These are phyloP conservation scores for Corylus avellana DNA, from an alignment of 306 rosid species.

Conservation along the genomic window DNA sequence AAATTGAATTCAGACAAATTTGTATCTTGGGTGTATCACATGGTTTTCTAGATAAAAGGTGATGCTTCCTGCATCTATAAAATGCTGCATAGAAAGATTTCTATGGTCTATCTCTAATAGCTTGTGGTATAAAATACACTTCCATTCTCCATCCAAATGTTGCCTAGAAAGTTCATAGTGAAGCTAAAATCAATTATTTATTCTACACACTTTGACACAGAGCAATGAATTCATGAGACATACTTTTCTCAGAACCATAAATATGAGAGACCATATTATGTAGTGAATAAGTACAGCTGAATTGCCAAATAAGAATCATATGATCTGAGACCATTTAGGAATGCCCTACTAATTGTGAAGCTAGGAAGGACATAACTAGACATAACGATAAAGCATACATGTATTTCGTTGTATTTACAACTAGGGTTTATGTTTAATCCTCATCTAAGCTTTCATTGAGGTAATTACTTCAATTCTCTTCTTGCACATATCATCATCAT, in stretches of 20 bases:
- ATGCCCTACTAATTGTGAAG: background rate
- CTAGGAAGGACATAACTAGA: background rate
- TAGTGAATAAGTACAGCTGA: background rate
- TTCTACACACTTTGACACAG: background rate
- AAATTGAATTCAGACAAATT: background rate
- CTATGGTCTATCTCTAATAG: background rate
- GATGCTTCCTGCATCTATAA: conserved; percentile 1
- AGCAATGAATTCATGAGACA: background rate
- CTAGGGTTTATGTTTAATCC: background rate
- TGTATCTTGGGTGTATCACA: conserved; percentile 1
- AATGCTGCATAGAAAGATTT: background rate
- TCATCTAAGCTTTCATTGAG: background rate
- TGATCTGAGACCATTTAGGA: background rate
- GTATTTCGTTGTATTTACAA: background rate
- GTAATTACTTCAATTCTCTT: background rate
- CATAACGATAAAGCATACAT: background rate
- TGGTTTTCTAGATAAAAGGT: background rate
- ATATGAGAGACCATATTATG: background rate
- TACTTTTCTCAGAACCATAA: background rate
- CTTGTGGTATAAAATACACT: background rate
- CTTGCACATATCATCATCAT: background rate
- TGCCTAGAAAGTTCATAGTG: background rate
- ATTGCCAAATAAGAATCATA: background rate
- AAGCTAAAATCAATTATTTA: background rate
- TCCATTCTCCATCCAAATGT: background rate